Percentiles rank a stretch among this genome's conserved stretches.
phyloP scores from a whole-genome alignment of 331 rosid genomes.

The Saraca asoca region DNA sequence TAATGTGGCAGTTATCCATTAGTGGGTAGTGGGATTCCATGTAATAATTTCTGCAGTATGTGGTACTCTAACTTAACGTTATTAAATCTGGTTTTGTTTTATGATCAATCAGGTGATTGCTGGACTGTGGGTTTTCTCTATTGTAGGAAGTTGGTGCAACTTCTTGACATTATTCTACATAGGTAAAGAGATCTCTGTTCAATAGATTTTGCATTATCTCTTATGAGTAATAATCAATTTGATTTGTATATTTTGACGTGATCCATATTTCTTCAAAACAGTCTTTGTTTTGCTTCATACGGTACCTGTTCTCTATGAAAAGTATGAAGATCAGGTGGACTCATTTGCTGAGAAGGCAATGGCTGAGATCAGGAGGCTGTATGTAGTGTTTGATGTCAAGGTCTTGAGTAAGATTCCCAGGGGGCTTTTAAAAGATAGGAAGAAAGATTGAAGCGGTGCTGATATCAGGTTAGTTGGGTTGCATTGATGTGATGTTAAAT shows the following conservation, averaged over 20 bases:
- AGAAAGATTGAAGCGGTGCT: slow-evolving; percentile 55
- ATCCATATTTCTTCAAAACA: slow-evolving; percentile 44
- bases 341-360: slow-evolving; percentile 78
- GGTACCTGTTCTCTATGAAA: slow-evolving; percentile 78
- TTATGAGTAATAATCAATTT: neutral
- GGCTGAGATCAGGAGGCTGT: slow-evolving; percentile 76
- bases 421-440: slow-evolving; percentile 70
- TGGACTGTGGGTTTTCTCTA: slow-evolving; percentile 81
- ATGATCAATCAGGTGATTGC: slow-evolving; percentile 60
- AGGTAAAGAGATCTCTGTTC: no score
- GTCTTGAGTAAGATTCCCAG: slow-evolving; percentile 87
- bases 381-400: slow-evolving; percentile 80
- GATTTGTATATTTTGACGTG: neutral
- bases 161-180: slow-evolving; percentile 83
- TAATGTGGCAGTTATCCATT: neutral
- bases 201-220: no score
- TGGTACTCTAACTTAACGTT: no score
- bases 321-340: slow-evolving; percentile 72
- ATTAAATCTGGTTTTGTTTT: slow-evolving; percentile 16
- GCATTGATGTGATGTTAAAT: no score
- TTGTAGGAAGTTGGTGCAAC: slow-evolving; percentile 63
- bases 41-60: no score
- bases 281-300: slow-evolving; percentile 77
- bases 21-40: neutral
- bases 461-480: no score